Conservation (phyloP, 2,329 filamentous ascomycete genomes). For the Colletotrichum liaoningense region DNA sequence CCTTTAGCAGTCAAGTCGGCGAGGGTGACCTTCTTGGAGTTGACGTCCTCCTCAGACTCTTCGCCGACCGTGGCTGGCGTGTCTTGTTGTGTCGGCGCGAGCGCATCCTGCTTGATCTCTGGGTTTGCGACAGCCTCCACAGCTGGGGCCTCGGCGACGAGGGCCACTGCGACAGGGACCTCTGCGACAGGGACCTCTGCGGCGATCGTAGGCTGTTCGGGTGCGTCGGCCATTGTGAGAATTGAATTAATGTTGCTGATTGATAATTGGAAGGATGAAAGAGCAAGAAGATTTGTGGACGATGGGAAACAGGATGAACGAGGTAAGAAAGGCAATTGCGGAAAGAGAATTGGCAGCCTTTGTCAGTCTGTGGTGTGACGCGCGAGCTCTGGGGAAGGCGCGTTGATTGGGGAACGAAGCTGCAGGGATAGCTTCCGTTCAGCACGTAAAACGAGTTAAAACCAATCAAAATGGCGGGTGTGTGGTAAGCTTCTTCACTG, state of each 20-base stretch:
- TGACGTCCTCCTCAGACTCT: conserved; percentile 54
- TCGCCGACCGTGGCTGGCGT: conserved; percentile 27
- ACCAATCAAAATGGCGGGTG: conserved; percentile 22
- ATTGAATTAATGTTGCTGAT: neutral
- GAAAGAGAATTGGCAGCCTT: conserved; percentile 13
- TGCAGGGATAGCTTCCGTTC: conserved; percentile 30
- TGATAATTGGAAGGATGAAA: conserved; percentile 3
- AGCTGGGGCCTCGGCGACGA: conserved; percentile 18
- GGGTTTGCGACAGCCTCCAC: conserved; percentile 38
- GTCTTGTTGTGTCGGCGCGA: conserved; percentile 21
- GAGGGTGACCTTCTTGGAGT: conserved; percentile 72
- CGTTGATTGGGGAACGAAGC: conserved; percentile 38
- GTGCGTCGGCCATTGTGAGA: conserved; percentile 43
- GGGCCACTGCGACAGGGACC: conserved; percentile 16
- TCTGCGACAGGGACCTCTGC: conserved; percentile 36
- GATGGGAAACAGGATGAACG: neutral
- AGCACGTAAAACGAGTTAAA: conserved; percentile 16
- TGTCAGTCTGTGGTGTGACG: conserved; percentile 31
- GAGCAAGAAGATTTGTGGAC: neutral
- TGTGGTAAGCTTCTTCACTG: neutral
- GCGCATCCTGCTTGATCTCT: conserved; percentile 34
- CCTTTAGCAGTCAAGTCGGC: conserved; percentile 84
- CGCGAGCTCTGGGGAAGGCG: conserved; percentile 31
- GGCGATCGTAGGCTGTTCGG: conserved; percentile 42
- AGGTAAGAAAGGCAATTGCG: neutral